phyloP scores from a whole-genome alignment of 1,284 basidiomycete species.

The Papiliotrema flavescens region DNA sequence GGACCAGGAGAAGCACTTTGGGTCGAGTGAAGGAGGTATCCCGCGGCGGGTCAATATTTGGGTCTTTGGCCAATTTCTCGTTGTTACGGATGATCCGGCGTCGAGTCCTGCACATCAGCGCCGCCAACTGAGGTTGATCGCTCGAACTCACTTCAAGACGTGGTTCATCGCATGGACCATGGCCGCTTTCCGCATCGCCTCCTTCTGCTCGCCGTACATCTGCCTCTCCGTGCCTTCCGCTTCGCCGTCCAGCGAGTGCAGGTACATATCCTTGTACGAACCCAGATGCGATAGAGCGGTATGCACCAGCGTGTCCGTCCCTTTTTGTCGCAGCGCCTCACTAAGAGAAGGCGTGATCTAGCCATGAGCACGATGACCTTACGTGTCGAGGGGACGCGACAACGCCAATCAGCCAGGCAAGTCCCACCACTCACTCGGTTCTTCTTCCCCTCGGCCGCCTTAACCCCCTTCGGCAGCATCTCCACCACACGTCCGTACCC shows the following conservation, averaged over 20 bases:
- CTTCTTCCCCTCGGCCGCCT: constrained; percentile 21
- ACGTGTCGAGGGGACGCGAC: background rate
- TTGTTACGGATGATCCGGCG: constrained; percentile 90
- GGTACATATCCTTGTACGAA: constrained; percentile 66
- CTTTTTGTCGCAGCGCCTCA: constrained; percentile 53
- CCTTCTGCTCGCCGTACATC: constrained; percentile 39
- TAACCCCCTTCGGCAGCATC: constrained; percentile 41
- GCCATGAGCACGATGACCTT: background rate
- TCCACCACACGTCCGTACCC: constrained; percentile 58
- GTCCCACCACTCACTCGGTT: constrained; percentile 30
- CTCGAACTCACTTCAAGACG: constrained; percentile 65
- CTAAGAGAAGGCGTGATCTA: constrained; percentile 58
- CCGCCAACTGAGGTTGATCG: background rate
- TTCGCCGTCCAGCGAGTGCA: constrained; percentile 58
- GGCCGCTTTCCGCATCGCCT: constrained; percentile 61
- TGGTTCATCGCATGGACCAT: constrained; percentile 79
- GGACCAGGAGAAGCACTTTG: constrained; percentile 84
- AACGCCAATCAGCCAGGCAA: background rate
- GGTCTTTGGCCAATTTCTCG: constrained; percentile 68
- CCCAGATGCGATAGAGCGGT: constrained; percentile 56
- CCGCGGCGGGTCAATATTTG: constrained; percentile 60
- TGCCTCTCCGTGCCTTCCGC: constrained; percentile 42
- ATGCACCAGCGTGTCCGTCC: constrained; percentile 54
- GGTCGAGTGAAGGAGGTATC: constrained; percentile 98
- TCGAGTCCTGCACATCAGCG: constrained; percentile 68